These are phyloP conservation scores for Cucurbitaria berberidis DNA, from an alignment of 2,329 filamentous ascomycete species.

Conservation along the genomic window DNA sequence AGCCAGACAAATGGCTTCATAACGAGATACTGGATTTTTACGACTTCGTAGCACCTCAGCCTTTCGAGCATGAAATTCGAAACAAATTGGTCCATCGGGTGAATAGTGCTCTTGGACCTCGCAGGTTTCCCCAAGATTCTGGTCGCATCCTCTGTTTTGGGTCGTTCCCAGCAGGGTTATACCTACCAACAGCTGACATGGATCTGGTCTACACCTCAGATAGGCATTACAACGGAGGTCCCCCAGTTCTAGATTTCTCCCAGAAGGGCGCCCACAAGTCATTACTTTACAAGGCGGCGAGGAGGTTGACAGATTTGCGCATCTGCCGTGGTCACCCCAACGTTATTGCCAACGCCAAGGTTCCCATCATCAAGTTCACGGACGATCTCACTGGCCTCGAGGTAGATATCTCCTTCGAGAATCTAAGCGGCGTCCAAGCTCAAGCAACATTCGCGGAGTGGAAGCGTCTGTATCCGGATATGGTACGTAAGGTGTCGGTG, in stretches of 20 bases:
- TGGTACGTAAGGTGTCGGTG: conserved; percentile 52
- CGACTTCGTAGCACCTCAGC: conserved; percentile 76
- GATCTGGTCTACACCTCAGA: conserved; percentile 82
- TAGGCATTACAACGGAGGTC: conserved; percentile 63
- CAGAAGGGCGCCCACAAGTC: conserved; percentile 58
- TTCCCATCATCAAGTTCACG: conserved; percentile 90
- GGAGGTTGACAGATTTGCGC: conserved; percentile 60
- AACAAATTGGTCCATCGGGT: conserved; percentile 74
- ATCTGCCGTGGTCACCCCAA: conserved; percentile 66
- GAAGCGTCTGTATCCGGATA: conserved; percentile 79
- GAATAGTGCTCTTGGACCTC: conserved; percentile 59
- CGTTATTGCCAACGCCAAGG: conserved; percentile 76
- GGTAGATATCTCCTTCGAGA: conserved; percentile 95
- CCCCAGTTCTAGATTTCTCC: conserved; percentile 35
- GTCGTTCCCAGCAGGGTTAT: conserved; percentile 85
- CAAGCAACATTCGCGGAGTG: conserved; percentile 81
- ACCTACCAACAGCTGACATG: conserved; percentile 85
- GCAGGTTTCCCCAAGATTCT: conserved; percentile 34
- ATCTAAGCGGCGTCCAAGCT: conserved; percentile 78
- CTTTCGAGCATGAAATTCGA: conserved; percentile 79
- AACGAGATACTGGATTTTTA: conserved; percentile 92
- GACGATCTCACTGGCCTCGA: conserved; percentile 79
- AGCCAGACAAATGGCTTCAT: conserved; percentile 68
- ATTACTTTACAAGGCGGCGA: conserved; percentile 67
- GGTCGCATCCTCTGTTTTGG: conserved; percentile 79